These are phyloP conservation scores for Psilocybe azurescens DNA, from an alignment of 768 basidiomycete genomes.

Conservation along the genomic window DNA sequence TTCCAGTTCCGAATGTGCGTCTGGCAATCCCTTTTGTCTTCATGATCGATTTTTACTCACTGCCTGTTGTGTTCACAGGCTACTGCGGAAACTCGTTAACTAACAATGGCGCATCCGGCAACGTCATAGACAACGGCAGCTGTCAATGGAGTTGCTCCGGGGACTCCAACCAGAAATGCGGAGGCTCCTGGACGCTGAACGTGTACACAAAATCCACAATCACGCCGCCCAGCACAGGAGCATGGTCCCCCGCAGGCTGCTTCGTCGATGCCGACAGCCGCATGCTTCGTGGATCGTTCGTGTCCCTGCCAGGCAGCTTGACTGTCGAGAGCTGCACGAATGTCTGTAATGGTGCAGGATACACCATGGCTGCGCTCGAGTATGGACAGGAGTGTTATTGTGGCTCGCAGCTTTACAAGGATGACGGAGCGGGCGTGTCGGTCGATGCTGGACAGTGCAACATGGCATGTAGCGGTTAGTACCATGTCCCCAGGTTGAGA, in stretches of 20 bases:
- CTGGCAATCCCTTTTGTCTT: not conserved
- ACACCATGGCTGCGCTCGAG: conserved; percentile 39
- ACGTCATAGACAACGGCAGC: conserved; percentile 22
- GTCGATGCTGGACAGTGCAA: conserved; percentile 30
- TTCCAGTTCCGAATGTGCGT: conserved; percentile 13
- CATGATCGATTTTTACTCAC: not conserved
- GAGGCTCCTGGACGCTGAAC: conserved; percentile 37
- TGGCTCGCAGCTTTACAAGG: conserved; percentile 31
- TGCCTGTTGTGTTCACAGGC: conserved; percentile 4
- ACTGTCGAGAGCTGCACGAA: conserved; percentile 35
- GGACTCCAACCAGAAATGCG: conserved; percentile 35
- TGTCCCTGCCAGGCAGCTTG: conserved; percentile 26
- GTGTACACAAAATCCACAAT: conserved; percentile 28
- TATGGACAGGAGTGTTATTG: conserved; percentile 41
- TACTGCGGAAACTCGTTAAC: conserved; percentile 28
- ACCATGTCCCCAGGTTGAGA: not conserved
- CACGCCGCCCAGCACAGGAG: not conserved
- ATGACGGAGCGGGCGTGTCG: conserved; percentile 25
- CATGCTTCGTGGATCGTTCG: conserved; percentile 31
- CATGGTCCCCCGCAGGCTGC: conserved; percentile 39
- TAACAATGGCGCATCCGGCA: conserved; percentile 37
- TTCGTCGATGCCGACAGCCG: conserved; percentile 33
- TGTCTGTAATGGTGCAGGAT: conserved; percentile 32
- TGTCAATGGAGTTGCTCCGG: conserved; percentile 29
- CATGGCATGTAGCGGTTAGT: conserved; percentile 37